Conservation (phyloP, 2,329 filamentous ascomycete species). For the Ploettnerulaceae sp. region DNA sequence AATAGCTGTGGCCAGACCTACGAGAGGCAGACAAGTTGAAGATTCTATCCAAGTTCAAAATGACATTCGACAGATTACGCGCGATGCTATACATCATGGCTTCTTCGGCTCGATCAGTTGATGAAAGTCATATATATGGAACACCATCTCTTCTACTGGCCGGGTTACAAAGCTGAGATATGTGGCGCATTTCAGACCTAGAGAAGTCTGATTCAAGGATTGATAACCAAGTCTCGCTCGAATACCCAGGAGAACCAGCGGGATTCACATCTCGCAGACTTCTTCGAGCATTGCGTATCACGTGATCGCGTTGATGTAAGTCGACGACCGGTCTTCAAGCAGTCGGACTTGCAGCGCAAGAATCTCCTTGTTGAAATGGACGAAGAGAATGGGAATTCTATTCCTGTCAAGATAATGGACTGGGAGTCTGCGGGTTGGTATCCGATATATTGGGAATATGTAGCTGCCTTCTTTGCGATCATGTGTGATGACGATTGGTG, state of each 20-base stretch:
- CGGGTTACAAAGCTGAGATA: slow-evolving; percentile 6
- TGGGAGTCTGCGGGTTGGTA: slow-evolving; percentile 23
- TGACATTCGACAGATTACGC: slow-evolving; percentile 4
- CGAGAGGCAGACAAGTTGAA: too few species aligned
- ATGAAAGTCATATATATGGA: slow-evolving; percentile 7
- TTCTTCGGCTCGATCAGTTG: slow-evolving; percentile 16
- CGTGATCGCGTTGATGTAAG: slow-evolving; percentile 5
- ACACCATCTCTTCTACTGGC: slow-evolving; percentile 21
- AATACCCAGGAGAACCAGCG: slow-evolving; percentile 11
- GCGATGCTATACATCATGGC: slow-evolving; percentile 4
- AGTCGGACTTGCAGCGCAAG: slow-evolving; percentile 21
- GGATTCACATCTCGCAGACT: slow-evolving; percentile 14
- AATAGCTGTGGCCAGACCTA: too few species aligned
- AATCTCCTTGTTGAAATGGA: slow-evolving; percentile 16
- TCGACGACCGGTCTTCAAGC: slow-evolving; percentile 16
- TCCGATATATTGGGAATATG: slow-evolving; percentile 22
- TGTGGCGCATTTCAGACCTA: slow-evolving; percentile 13
- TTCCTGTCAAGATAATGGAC: slow-evolving; percentile 15
- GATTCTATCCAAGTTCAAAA: slow-evolving; percentile 1
- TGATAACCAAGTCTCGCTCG: slow-evolving; percentile 12
- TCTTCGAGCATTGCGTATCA: slow-evolving; percentile 9
- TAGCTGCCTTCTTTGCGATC: slow-evolving; percentile 17
- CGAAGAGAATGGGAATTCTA: slow-evolving; percentile 3
- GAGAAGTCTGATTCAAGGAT: slow-evolving; percentile 2
- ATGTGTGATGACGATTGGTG: slow-evolving; percentile 23